Conservation (phyloP, 306 rosid genomes). For the Neltuma alba region DNA sequence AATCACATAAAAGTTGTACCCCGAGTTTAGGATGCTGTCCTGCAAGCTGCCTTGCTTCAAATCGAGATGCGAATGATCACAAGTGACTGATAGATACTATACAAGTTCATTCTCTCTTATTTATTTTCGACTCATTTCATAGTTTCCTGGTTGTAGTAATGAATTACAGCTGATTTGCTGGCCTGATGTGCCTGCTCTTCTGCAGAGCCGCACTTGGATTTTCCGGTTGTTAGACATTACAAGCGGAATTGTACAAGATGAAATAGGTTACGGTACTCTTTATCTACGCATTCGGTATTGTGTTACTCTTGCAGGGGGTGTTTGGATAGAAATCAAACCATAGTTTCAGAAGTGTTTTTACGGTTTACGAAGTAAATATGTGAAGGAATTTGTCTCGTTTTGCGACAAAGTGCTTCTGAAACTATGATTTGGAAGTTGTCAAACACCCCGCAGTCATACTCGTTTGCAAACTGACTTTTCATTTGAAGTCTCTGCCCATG, state of each 20-base stretch:
- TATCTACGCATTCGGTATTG: not conserved
- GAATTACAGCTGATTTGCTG: conserved; percentile 29
- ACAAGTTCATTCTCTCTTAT: conserved; percentile 29
- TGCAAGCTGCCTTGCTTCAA: conserved; percentile 24
- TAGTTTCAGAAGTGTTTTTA: too few relatives aligned
- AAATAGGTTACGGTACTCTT: conserved; percentile 21
- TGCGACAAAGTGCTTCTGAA: too few relatives aligned
- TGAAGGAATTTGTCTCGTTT: too few relatives aligned
- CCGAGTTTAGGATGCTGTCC: conserved; percentile 19
- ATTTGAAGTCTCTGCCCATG: not conserved
- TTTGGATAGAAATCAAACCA: too few relatives aligned
- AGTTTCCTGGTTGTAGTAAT: conserved; percentile 37
- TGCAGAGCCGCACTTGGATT: conserved; percentile 17
- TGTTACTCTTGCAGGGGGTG: too few relatives aligned
- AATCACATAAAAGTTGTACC: not conserved
- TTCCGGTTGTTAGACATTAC: conserved; percentile 20
- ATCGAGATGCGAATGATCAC: conserved; percentile 37
- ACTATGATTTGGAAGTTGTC: too few relatives aligned
- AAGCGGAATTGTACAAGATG: conserved; percentile 10
- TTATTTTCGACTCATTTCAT: conserved; percentile 32
- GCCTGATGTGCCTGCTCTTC: conserved; percentile 10
- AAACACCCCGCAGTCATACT: not conserved
- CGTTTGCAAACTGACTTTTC: not conserved
- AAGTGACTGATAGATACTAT: conserved; percentile 41
- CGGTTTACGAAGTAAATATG: too few relatives aligned